These are phyloP conservation scores for Kodamaea neixiangensis DNA, from an alignment of 805 yeast species.

Conservation along the genomic window DNA sequence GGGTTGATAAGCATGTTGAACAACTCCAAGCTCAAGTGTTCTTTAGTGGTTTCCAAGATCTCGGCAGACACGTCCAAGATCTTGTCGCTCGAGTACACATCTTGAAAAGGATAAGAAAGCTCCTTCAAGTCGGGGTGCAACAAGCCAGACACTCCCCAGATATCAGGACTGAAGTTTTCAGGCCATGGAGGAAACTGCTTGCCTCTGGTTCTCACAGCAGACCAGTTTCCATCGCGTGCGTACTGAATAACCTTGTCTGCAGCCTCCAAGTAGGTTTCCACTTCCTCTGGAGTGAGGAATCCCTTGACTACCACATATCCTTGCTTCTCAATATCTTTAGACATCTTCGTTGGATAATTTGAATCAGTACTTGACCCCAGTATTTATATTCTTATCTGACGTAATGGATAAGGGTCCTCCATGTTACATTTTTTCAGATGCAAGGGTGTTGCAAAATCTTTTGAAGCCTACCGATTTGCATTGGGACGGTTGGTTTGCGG, in stretches of 20 bases:
- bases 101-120: conserved; percentile 38
- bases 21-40: conserved; percentile 47
- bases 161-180: conserved; percentile 48
- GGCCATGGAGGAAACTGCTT: conserved; percentile 65
- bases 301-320: conserved; percentile 42
- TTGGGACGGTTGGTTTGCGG: too few species aligned
- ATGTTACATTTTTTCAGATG: not conserved
- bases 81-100: conserved; percentile 40
- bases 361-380: not conserved
- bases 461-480: too few species aligned
- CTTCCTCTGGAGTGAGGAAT: conserved; percentile 44
- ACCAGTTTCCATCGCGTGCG: conserved; percentile 52
- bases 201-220: conserved; percentile 49
- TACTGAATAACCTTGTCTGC: conserved; percentile 38
- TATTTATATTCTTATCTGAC: not conserved
- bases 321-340: conserved; percentile 2
- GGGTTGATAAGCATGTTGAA: conserved; percentile 57
- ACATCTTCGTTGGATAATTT: not conserved
- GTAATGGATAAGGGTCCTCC: not conserved
- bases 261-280: conserved; percentile 35
- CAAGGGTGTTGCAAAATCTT: not conserved
- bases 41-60: conserved; percentile 40
- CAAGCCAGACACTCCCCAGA: conserved; percentile 53
- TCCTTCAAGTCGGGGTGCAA: conserved; percentile 48
- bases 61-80: conserved; percentile 43